Evolutionary conservation across 208 protist species (phyloP).

Genomic region (Angomonas ambiguus): DNA sequence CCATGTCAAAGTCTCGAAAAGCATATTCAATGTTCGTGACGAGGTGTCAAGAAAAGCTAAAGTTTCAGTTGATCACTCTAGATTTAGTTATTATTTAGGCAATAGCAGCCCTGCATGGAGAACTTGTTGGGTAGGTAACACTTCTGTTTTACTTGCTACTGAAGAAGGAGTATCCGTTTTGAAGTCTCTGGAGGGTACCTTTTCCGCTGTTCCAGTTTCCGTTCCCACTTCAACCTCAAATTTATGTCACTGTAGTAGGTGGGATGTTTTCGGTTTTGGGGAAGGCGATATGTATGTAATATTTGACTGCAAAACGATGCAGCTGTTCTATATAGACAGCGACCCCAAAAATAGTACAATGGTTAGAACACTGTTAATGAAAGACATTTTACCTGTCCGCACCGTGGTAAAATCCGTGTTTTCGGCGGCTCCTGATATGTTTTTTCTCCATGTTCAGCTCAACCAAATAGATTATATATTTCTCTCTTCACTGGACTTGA

Average conservation of each 20-base stretch:
- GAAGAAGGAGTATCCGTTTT: conserved; percentile 33
- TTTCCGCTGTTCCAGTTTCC: not conserved
- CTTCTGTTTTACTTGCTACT: conserved; percentile 32
- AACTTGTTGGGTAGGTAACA: conserved; percentile 34
- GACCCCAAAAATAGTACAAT: conserved; percentile 3
- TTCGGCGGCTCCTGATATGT: conserved; percentile 24
- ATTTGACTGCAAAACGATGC: conserved; percentile 24
- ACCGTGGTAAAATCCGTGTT: conserved; percentile 28
- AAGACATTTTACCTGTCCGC: conserved; percentile 18
- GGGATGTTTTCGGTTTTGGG: conserved; percentile 14
- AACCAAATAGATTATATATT: conserved; percentile 34
- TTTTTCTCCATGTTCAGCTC: conserved; percentile 39
- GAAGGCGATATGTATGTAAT: conserved; percentile 40
- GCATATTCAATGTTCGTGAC: not conserved
- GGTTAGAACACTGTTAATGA: conserved; percentile 13
- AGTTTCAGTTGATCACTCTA: conserved; percentile 2
- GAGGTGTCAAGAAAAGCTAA: not conserved
- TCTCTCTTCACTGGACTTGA: conserved; percentile 51
- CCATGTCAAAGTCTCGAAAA: conserved; percentile 8
- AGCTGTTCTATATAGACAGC: conserved; percentile 27
- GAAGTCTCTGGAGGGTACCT: not conserved
- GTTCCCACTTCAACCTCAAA: not conserved
- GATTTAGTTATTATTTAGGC: conserved; percentile 25
- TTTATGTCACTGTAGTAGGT: conserved; percentile 33
- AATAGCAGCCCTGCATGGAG: conserved; percentile 50